Percentiles rank a stretch among this genome's conserved stretches.
phyloP scores from a whole-genome alignment of 306 rosid species.

The Sicyos edulis region DNA sequence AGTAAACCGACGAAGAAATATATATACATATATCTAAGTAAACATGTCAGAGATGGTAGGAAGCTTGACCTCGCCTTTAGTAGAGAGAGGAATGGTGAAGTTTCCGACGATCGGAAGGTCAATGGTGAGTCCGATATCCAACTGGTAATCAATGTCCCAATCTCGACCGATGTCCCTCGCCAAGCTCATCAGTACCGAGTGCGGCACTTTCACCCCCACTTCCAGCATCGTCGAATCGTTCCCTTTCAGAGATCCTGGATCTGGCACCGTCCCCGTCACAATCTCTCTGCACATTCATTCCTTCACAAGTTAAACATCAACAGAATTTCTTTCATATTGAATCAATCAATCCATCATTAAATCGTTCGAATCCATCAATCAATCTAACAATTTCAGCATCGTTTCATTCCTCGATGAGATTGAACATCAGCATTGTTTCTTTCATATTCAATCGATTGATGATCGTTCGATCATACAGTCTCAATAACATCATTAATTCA shows the following conservation, averaged over 20 bases:
- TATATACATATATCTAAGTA: neutral
- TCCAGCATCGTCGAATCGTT: slow-evolving; percentile 45
- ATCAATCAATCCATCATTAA: too few relatives aligned
- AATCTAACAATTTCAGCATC: too few relatives aligned
- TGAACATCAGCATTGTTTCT: neutral
- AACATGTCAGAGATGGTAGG: slow-evolving; percentile 48
- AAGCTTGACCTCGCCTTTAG: slow-evolving; percentile 73
- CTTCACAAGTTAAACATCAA: too few relatives aligned
- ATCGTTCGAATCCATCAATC: too few relatives aligned
- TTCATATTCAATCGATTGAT: neutral
- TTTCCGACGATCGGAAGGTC: slow-evolving; percentile 69
- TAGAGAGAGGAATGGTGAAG: slow-evolving; percentile 64
- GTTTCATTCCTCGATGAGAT: too few relatives aligned
- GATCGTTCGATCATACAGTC: too few relatives aligned
- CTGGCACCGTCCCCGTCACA: slow-evolving; percentile 64
- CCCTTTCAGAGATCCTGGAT: slow-evolving; percentile 70
- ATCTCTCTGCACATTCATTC: slow-evolving; percentile 40
- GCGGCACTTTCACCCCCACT: slow-evolving; percentile 65
- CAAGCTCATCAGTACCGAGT: slow-evolving; percentile 51
- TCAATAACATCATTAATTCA: neutral
- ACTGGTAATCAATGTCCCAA: slow-evolving; percentile 78
- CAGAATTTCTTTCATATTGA: too few relatives aligned
- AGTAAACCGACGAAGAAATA: neutral
- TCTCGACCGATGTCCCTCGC: slow-evolving; percentile 67
- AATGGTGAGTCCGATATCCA: slow-evolving; percentile 51